Percentiles rank a stretch among this genome's conserved stretches.
Evolutionary conservation across 352 stramenopile species (phyloP).

Genomic region (Globisporangium solare): DNA sequence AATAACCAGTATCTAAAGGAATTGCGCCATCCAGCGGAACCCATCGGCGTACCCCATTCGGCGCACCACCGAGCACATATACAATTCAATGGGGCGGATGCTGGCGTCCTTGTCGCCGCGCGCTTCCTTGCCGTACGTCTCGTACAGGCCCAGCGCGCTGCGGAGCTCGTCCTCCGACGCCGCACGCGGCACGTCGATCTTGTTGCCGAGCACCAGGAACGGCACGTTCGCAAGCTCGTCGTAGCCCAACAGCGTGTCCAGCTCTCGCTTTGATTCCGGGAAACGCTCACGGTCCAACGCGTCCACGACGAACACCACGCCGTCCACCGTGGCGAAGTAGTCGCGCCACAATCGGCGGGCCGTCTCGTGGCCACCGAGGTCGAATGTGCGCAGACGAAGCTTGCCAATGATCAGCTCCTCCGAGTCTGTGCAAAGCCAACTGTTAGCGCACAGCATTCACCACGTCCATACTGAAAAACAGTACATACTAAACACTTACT

Average conservation of each 20-base stretch:
- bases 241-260: constrained; percentile 96
- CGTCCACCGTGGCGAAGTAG: constrained; percentile 99
- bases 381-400: constrained; percentile 99
- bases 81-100: constrained; percentile 97
- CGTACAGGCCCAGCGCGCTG: constrained; percentile 93
- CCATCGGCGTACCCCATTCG: constrained; percentile 98
- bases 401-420: constrained; percentile 94
- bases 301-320: constrained; percentile 99
- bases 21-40: constrained; percentile 89
- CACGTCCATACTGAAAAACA: background rate
- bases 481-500: constrained; percentile 34
- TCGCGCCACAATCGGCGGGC: constrained; percentile 97
- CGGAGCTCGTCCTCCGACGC: constrained; percentile 99
- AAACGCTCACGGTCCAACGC: constrained; percentile 98
- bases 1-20: constrained; percentile 58
- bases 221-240: constrained; percentile 98
- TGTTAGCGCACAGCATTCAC: background rate
- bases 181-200: constrained; percentile 98
- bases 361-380: constrained; percentile 98
- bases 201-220: constrained; percentile 99
- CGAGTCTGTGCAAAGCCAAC: constrained; percentile 49
- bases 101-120: constrained; percentile 84
- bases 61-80: constrained; percentile 99
- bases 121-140: constrained; percentile 99
- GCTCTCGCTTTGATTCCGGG: constrained; percentile 98